Conservation (phyloP, 2,329 filamentous ascomycete genomes). For the Fusarium miscanthi region DNA sequence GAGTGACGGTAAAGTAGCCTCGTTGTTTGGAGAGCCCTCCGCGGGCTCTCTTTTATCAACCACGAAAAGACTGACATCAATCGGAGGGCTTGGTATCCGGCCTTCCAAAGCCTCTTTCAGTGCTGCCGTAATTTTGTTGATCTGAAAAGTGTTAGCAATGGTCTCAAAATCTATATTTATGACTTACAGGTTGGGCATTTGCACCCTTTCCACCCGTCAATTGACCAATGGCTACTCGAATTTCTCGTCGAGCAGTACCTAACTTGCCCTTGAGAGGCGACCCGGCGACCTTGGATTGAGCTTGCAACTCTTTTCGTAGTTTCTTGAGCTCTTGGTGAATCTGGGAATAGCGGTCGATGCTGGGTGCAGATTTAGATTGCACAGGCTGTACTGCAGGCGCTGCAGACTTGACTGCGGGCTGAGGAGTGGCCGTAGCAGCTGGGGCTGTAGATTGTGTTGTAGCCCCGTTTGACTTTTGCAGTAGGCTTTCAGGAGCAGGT, state of each 20-base stretch:
- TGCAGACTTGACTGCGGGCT: constrained; percentile 16
- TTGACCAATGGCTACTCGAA: constrained; percentile 79
- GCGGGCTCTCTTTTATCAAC: constrained; percentile 57
- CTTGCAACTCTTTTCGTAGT: constrained; percentile 71
- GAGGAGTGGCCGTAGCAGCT: not conserved
- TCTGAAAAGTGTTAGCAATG: constrained; percentile 44
- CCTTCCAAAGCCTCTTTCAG: constrained; percentile 66
- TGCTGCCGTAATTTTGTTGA: constrained; percentile 51
- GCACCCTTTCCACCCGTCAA: constrained; percentile 72
- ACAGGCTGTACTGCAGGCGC: constrained; percentile 24
- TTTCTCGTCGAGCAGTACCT: constrained; percentile 77
- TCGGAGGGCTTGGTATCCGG: constrained; percentile 60
- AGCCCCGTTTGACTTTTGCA: constrained; percentile 36
- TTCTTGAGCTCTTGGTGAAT: constrained; percentile 78
- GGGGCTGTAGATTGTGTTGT: constrained; percentile 6
- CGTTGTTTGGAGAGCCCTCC: constrained; percentile 64
- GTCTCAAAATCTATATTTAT: not conserved
- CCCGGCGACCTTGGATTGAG: constrained; percentile 60
- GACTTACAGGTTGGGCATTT: constrained; percentile 61
- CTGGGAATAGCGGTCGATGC: constrained; percentile 59
- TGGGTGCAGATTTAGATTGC: constrained; percentile 10
- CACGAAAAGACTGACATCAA: constrained; percentile 68
- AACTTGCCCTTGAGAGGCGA: constrained; percentile 71
- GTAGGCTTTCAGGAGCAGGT: constrained; percentile 15
- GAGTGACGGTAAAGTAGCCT: constrained; percentile 67